These are phyloP conservation scores for Cytospora piceicola DNA, from an alignment of 2,329 filamentous ascomycete genomes.

Conservation along the genomic window DNA sequence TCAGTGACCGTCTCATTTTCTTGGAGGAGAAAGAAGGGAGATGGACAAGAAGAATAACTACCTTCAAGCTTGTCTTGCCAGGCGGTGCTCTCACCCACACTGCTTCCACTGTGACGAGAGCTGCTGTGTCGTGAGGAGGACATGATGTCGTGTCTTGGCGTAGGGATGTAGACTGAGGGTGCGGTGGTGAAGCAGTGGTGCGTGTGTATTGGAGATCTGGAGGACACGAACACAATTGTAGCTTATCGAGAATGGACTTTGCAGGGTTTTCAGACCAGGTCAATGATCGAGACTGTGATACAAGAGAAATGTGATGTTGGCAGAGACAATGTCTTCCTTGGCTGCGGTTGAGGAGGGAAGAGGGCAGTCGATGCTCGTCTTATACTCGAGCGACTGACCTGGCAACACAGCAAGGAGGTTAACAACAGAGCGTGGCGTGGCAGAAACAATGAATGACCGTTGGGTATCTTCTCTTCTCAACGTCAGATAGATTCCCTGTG, in stretches of 20 bases:
- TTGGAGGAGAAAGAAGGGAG: neutral
- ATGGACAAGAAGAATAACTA: conserved; percentile 22
- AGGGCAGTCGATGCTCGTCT: conserved; percentile 26
- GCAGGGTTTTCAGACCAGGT: neutral
- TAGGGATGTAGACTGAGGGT: conserved; percentile 1
- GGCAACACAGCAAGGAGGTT: conserved; percentile 18
- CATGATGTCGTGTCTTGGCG: conserved; percentile 18
- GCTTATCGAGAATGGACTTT: neutral
- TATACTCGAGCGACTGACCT: conserved; percentile 25
- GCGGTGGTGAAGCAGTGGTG: neutral
- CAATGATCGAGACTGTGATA: conserved; percentile 10
- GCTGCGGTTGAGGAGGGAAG: conserved; percentile 15
- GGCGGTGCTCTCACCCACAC: conserved; percentile 31
- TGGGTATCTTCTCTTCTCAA: conserved; percentile 23
- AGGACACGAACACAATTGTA: neutral
- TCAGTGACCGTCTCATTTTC: neutral
- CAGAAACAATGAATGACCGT: conserved; percentile 13
- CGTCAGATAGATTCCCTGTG: conserved; percentile 22
- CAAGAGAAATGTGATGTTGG: conserved; percentile 11
- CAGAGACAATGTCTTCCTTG: conserved; percentile 10
- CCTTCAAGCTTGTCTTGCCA: conserved; percentile 43
- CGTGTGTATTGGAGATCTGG: neutral
- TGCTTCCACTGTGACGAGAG: conserved; percentile 29
- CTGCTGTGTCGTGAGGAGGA: conserved; percentile 30
- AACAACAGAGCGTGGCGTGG: conserved; percentile 10